Evolutionary conservation across 225 moss, liverwort and hornwort species (phyloP).

Genomic region (Physcomitrium patens): DNA sequence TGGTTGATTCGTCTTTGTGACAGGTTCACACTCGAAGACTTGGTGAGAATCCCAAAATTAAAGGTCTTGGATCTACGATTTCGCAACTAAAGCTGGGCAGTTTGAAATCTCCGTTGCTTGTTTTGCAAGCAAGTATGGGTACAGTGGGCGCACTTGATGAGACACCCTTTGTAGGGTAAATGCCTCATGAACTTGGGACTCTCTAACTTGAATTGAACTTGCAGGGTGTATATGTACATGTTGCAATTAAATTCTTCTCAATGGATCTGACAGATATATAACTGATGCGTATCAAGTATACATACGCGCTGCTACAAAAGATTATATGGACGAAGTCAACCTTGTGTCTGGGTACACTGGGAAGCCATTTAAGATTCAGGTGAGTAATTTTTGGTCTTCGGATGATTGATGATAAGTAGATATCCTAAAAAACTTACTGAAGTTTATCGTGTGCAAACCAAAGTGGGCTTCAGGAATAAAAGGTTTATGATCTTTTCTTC

Average conservation of each 20-base stretch:
- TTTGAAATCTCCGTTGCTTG: conserved; percentile 25
- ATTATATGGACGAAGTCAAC: conserved; percentile 34
- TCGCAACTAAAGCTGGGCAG: conserved; percentile 18
- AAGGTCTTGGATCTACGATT: conserved; percentile 26
- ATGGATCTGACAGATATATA: conserved; percentile 31
- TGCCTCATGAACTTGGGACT: neutral
- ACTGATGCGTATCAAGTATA: conserved; percentile 35
- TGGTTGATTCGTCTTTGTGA: neutral
- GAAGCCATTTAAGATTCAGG: conserved; percentile 35
- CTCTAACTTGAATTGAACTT: neutral
- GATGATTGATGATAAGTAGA: neutral
- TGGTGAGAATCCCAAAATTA: conserved; percentile 14
- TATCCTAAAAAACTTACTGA: no score
- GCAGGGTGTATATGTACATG: neutral
- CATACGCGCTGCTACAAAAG: conserved; percentile 31
- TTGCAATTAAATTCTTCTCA: neutral
- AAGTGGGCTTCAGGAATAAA: no score
- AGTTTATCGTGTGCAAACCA: no score
- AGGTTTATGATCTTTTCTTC: no score
- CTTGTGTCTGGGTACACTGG: conserved; percentile 34
- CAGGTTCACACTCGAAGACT: conserved; percentile 32
- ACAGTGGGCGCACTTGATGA: conserved; percentile 38
- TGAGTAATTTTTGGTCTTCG: conserved; percentile 6
- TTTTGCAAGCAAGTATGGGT: conserved; percentile 40
- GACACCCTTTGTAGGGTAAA: conserved; percentile 35